Evolutionary conservation across 2,329 filamentous ascomycete species (phyloP), one percentile per base, ranked within the genome.

Genomic region (Colletotrichum australisinense): DNA sequence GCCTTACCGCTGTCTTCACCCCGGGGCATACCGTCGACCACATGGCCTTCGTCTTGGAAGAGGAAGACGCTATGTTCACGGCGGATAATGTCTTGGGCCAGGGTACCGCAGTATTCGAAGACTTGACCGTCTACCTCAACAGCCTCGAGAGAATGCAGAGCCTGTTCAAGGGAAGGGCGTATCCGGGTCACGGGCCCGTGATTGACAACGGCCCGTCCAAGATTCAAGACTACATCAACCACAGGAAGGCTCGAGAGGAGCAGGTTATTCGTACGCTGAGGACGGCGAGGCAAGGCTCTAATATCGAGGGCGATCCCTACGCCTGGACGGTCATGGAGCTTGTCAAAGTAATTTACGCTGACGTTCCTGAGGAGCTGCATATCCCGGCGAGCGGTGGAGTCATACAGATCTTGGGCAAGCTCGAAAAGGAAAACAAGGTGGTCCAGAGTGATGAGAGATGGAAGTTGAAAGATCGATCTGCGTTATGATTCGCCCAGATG

Each of bases 81-180:
- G 95, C 93, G 7, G 95, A 98, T 82, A 97, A 96, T 79, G 93
- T 98, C 1, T 87, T 98, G 2, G 95, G 95, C 1, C 94, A 97
- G 73, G 95, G 95, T 14, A 97, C 94, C 2, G 92, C 93, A 4
- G 94, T 97, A 0, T 97, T 97, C 76, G 94, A 97, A 80, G 90
- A 97, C 75, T 86, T 97, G 9, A 81, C 84, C 1, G 84, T 85
- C 0, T 98, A 97, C 80, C 85, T 97, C 75, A 79, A 81, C 24
- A 94, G 91, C 72, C 85, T 98, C 14, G 86, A 90, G 52, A 87
- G 87, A 75, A 97, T 97, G 94, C 85, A 87, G 58, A 81, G 83
- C 26, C 84, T 91, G 7, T 94, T 94, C 77, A 82, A 82, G 0
- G 93, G 93, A 1, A 86, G 90, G 60, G 95, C 92, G 2, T 98